These are phyloP conservation scores for Solanum infundibuliforme DNA, from an alignment of 257 asterid species.

Conservation along the genomic window DNA sequence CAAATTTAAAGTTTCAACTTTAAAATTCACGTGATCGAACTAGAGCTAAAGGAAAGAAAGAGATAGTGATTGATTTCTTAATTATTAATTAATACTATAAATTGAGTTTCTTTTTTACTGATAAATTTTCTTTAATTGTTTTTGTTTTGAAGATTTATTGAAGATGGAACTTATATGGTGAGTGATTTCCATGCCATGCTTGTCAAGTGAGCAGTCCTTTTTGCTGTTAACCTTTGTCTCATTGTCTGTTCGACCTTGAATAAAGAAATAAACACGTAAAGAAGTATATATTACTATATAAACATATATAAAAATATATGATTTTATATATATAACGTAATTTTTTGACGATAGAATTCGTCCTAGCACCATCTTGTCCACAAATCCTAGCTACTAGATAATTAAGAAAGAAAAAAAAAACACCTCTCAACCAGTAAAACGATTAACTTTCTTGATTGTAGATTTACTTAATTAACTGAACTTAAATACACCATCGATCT, in stretches of 20 bases:
- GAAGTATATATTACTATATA: background rate
- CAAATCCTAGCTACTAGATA: background rate
- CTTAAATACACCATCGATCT: too few species aligned
- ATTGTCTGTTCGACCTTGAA: conserved; percentile 84
- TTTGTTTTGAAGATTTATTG: background rate
- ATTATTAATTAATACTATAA: background rate
- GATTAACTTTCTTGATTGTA: background rate
- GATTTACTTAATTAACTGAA: background rate
- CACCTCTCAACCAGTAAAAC: background rate
- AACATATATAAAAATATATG: too few species aligned
- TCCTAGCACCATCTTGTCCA: too few species aligned
- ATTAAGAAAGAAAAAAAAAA: background rate
- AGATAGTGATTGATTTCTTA: background rate
- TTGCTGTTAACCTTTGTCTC: conserved; percentile 39
- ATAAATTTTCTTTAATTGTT: background rate
- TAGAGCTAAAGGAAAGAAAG: background rate
- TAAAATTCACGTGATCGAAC: fast-evolving
- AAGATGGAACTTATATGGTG: background rate
- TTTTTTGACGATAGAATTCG: too few species aligned
- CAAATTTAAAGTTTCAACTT: background rate
- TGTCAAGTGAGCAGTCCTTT: conserved; percentile 51
- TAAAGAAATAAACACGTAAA: background rate
- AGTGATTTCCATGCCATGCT: conserved; percentile 54
- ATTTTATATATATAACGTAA: too few species aligned
- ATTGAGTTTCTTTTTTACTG: background rate